These are phyloP conservation scores for Chrysoporthe austroafricana DNA, from an alignment of 2,329 filamentous ascomycete species.

Conservation along the genomic window DNA sequence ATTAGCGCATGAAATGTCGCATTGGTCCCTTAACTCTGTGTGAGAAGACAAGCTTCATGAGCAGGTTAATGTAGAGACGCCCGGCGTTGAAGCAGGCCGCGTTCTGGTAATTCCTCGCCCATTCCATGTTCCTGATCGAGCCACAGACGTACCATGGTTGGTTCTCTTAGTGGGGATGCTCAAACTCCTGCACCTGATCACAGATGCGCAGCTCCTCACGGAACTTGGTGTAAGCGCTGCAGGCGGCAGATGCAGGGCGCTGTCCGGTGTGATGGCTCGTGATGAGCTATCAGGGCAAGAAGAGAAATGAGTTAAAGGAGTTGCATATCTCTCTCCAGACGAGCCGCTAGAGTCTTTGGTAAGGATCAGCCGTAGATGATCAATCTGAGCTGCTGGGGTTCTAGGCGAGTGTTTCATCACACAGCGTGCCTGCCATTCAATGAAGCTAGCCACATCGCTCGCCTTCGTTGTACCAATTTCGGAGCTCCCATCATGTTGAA, in stretches of 20 bases:
- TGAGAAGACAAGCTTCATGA: background rate
- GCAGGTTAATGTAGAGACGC: background rate
- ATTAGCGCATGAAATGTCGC: background rate
- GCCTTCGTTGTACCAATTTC: conserved; percentile 3
- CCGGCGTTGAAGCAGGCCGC: conserved; percentile 3
- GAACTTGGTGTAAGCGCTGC: conserved; percentile 2
- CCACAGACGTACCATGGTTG: background rate
- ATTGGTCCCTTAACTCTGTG: background rate
- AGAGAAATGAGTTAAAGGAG: conserved; percentile 22
- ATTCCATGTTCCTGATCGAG: conserved; percentile 4
- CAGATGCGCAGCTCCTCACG: background rate
- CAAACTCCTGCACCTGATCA: conserved; percentile 17
- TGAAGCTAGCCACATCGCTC: background rate
- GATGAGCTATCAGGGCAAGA: conserved; percentile 6
- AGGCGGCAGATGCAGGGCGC: background rate
- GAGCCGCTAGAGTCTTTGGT: conserved; percentile 17
- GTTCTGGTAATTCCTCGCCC: background rate
- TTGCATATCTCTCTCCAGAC: conserved; percentile 23
- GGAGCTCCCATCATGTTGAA: conserved; percentile 16
- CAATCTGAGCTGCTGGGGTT: conserved; percentile 14
- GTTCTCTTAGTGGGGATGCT: background rate
- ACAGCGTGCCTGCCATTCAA: conserved; percentile 12
- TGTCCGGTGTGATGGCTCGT: conserved; percentile 10
- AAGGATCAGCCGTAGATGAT: conserved; percentile 1
- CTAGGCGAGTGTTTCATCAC: conserved; percentile 3